Percentiles rank a stretch among this genome's conserved stretches.
Evolutionary conservation across 1,139 yeast species (phyloP).

Genomic region (Scheffersomyces illinoinensis): DNA sequence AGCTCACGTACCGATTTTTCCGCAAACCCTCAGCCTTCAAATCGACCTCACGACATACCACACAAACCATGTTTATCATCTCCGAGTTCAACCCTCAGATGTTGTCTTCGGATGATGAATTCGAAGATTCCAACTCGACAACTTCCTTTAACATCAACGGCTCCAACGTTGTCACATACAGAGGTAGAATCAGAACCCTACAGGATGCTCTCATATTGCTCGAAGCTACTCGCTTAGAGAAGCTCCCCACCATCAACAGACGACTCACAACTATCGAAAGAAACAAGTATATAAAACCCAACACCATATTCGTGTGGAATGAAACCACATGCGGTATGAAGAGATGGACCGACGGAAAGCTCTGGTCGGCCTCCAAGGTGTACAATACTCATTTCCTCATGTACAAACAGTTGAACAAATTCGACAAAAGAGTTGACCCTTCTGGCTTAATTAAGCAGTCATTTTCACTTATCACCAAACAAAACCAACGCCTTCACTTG

Average conservation of each 20-base stretch:
- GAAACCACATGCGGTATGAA: slow-evolving; percentile 71
- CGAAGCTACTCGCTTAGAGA: slow-evolving; percentile 61
- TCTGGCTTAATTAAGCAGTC: slow-evolving; percentile 61
- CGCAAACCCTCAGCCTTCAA: neutral
- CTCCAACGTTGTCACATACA: slow-evolving; percentile 54
- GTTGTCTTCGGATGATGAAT: slow-evolving; percentile 2
- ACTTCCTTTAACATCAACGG: slow-evolving; percentile 3
- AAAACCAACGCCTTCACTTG: slow-evolving; percentile 53
- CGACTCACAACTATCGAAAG: slow-evolving; percentile 35
- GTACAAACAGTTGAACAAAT: slow-evolving; percentile 58
- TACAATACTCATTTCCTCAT: slow-evolving; percentile 55
- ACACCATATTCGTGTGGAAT: slow-evolving; percentile 72
- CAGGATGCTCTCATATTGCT: slow-evolving; percentile 64
- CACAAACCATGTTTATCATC: slow-evolving; percentile 13
- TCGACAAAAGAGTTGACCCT: slow-evolving; percentile 27
- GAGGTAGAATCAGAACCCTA: slow-evolving; percentile 57
- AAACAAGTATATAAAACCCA: slow-evolving; percentile 45
- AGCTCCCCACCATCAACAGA: slow-evolving; percentile 59
- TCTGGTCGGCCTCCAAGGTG: slow-evolving; percentile 74
- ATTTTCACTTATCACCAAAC: slow-evolving; percentile 51
- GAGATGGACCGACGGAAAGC: slow-evolving; percentile 75
- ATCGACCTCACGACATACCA: neutral
- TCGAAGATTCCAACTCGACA: neutral
- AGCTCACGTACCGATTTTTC: neutral
- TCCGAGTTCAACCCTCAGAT: slow-evolving; percentile 15